These are phyloP conservation scores for Exophiala calicioides DNA, from an alignment of 2,329 filamentous ascomycete species.

Conservation along the genomic window DNA sequence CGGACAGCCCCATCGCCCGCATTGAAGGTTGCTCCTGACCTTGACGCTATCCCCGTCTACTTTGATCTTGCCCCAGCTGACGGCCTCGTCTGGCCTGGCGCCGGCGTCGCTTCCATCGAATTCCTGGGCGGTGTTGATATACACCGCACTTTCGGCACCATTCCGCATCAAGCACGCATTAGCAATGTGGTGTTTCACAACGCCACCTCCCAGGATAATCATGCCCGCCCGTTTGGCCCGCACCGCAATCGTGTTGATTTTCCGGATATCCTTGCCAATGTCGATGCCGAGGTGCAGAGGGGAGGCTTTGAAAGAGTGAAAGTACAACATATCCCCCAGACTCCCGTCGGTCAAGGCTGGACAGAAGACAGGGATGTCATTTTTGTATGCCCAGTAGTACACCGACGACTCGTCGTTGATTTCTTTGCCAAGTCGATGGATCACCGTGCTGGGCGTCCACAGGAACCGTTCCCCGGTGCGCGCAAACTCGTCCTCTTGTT, in stretches of 20 bases:
- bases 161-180: slow-evolving; percentile 98
- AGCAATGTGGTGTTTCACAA: slow-evolving; percentile 98
- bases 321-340: slow-evolving; percentile 96
- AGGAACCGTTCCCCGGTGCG: slow-evolving; percentile 67
- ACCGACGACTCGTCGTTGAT: slow-evolving; percentile 91
- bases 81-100: slow-evolving; percentile 90
- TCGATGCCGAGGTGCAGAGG: slow-evolving; percentile 81
- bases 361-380: slow-evolving; percentile 95
- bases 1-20: too few relatives aligned
- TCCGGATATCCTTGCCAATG: slow-evolving; percentile 89
- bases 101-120: slow-evolving; percentile 97
- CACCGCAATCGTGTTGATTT: slow-evolving; percentile 88
- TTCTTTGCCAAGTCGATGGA: slow-evolving; percentile 84
- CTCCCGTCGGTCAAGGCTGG: slow-evolving; percentile 94
- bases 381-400: slow-evolving; percentile 97
- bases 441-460: slow-evolving; percentile 95
- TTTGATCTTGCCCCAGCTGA: slow-evolving; percentile 84
- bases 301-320: slow-evolving; percentile 90
- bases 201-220: slow-evolving; percentile 89
- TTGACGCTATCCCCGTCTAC: slow-evolving; percentile 84
- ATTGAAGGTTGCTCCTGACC: slow-evolving; percentile 60
- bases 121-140: slow-evolving; percentile 96
- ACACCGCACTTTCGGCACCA: slow-evolving; percentile 93
- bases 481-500: slow-evolving; percentile 79
- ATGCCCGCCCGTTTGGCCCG: slow-evolving; percentile 86